Base-by-base conservation (phyloP, 2,329 filamentous ascomycete species). In the Alternaria rosae region DNA sequence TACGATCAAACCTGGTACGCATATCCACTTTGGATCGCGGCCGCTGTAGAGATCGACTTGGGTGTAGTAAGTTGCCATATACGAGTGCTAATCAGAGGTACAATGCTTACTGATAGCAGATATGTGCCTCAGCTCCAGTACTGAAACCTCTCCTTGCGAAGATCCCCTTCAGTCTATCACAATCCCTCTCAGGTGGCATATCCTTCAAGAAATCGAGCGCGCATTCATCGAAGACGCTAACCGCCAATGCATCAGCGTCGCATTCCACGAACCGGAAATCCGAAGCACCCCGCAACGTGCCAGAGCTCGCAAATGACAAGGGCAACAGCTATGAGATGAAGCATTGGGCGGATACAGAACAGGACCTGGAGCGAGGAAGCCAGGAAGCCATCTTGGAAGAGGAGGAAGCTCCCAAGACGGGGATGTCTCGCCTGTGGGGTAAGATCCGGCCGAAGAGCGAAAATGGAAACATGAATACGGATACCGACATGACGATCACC, bases 11-110 rank as follows among this genome's bases (percentile, higher is more conserved):
- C 81, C 3, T 84, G 82, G 82, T 80, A 76, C 55, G 74, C 79
- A 5, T 83, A 81, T 70, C 80, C 80, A 6, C 69, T 84, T 0
- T 84, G 82, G 80, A 83, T 84, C n/a, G 77, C 77, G 44, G 81
- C 82, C 5, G 78, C 80, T 0, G 78, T 84, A 3, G 82, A 84
- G 65, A 80, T 83, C 9, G 81, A 84, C 60, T 62, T 84, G 7
- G 82, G 80, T 10, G 77, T 84, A n/a, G 80, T 82, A 67, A 69
- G 80, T 77, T 11, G 1, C 35, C 38, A 53, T 26, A 48, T 35
- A 10, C 28, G 5, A 26, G 1, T 6, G 13, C 9, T 47, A 10
- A 38, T 17, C 35, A 38, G 35, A 17, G 9, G 11, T 7, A 17
- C 12, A 6, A 21, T 15, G 17, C 57, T 64, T 11, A 64, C 44